Conservation (phyloP, 495 filamentous ascomycete genomes). For the Apiosordaria backusii region DNA sequence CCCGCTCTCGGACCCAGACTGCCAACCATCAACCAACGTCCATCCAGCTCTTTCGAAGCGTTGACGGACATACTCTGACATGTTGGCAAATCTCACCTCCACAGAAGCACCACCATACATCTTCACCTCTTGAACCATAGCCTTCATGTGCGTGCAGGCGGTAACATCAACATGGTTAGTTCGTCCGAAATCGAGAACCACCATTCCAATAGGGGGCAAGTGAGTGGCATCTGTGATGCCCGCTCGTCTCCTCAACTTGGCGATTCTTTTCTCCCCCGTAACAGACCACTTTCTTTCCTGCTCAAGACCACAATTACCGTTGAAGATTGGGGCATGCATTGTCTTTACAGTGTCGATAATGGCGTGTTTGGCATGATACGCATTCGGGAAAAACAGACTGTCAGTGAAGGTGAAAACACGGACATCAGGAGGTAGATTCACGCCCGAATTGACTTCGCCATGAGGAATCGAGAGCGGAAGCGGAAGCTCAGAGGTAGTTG, state of each 20-base stretch:
- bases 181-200: constrained; percentile 24
- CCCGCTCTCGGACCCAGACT: neutral
- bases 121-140: constrained; percentile 19
- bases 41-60: constrained; percentile 26
- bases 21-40: constrained; percentile 3
- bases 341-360: constrained; percentile 45
- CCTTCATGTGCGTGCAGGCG: constrained; percentile 20
- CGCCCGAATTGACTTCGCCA: constrained; percentile 6
- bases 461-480: constrained; percentile 18
- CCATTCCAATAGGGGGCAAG: constrained; percentile 21
- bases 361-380: constrained; percentile 39
- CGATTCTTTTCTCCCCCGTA: constrained; percentile 31
- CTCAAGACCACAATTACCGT: constrained; percentile 21
- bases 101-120: constrained; percentile 21
- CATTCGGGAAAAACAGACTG: constrained; percentile 48
- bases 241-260: constrained; percentile 18
- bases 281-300: constrained; percentile 47
- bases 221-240: constrained; percentile 16
- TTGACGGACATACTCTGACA: constrained; percentile 22
- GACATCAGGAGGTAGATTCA: constrained; percentile 33
- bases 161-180: constrained; percentile 28
- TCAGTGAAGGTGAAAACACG: constrained; percentile 42
- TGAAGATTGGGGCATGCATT: constrained; percentile 32
- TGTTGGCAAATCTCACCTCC: constrained; percentile 22
- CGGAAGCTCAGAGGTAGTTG: constrained; percentile 13